A percentile compares a stretch with the other conserved stretches of the same genome.
phyloP scores from a whole-genome alignment of 75 land plant genomes.

The Larix kaempferi region DNA sequence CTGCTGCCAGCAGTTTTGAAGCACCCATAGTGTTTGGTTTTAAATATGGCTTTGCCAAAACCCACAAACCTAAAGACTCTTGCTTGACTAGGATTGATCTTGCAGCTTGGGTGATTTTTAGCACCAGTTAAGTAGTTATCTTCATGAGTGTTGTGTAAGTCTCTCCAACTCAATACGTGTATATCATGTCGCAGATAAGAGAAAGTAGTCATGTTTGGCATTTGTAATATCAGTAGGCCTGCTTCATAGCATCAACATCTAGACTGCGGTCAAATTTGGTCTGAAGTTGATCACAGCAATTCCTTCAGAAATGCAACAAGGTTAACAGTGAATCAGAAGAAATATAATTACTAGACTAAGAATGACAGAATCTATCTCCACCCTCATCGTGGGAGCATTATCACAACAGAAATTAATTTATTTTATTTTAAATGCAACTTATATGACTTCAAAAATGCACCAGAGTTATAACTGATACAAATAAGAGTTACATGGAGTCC shows the following conservation, averaged over 20 bases:
- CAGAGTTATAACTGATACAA: no score
- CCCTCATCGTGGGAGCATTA: no score
- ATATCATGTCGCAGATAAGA: not conserved
- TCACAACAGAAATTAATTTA: no score
- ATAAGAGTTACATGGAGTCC: no score
- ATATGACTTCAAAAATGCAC: no score
- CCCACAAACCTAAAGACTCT: not conserved
- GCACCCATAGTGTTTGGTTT: not conserved
- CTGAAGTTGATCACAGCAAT: not conserved
- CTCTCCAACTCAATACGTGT: not conserved
- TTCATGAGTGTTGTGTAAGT: not conserved
- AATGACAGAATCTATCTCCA: no score
- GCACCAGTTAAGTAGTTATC: not conserved
- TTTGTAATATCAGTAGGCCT: not conserved
- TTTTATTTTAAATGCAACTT: no score
- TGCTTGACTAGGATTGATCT: not conserved
- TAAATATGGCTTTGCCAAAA: not conserved
- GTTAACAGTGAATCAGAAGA: not conserved
- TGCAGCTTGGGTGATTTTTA: not conserved
- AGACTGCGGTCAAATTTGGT: not conserved
- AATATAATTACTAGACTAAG: not conserved
- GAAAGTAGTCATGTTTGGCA: not conserved
- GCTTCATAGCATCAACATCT: constrained; percentile 3
- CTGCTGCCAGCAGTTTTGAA: not conserved
- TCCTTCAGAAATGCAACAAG: not conserved